Evolutionary conservation across 257 asterid species (phyloP).

Genomic region (Penstemon davidsonii): DNA sequence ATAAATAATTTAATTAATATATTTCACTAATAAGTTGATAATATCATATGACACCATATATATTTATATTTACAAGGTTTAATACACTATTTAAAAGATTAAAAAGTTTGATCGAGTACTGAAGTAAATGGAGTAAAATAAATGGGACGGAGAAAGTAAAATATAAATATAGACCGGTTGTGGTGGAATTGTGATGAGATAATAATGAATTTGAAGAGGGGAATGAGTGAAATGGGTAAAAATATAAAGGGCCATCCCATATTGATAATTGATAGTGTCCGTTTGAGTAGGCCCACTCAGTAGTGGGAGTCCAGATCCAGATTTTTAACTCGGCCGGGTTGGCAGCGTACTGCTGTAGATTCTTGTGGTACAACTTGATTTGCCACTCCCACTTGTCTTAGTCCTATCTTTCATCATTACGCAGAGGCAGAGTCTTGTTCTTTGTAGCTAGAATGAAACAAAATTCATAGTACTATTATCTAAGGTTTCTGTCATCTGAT

Average conservation of each 20-base stretch:
- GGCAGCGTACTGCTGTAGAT: not conserved
- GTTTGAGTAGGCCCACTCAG: not conserved
- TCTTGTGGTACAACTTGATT: conserved; percentile 11
- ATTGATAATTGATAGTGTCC: conserved; percentile 19
- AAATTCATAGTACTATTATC: not conserved
- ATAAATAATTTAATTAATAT: too few relatives aligned
- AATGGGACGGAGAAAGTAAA: too few relatives aligned
- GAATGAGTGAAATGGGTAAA: conserved; percentile 17
- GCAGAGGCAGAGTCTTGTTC: not conserved
- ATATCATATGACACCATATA: too few relatives aligned
- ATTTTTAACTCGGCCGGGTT: not conserved
- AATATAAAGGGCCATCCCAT: conserved; percentile 13
- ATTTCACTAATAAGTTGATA: too few relatives aligned
- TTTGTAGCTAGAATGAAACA: not conserved
- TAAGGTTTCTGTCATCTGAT: not conserved
- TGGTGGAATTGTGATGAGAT: not conserved
- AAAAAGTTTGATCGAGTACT: too few relatives aligned
- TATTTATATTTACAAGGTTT: too few relatives aligned
- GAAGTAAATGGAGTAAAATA: too few relatives aligned
- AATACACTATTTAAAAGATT: too few relatives aligned
- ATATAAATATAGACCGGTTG: too few relatives aligned
- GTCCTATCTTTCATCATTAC: conserved; percentile 13
- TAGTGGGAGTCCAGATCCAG: conserved; percentile 3
- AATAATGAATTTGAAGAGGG: conserved; percentile 2
- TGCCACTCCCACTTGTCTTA: not conserved